Evolutionary conservation across 2,329 filamentous ascomycete species (phyloP), one percentile per base, ranked within the genome.

Genomic region (Fusarium algeriense): DNA sequence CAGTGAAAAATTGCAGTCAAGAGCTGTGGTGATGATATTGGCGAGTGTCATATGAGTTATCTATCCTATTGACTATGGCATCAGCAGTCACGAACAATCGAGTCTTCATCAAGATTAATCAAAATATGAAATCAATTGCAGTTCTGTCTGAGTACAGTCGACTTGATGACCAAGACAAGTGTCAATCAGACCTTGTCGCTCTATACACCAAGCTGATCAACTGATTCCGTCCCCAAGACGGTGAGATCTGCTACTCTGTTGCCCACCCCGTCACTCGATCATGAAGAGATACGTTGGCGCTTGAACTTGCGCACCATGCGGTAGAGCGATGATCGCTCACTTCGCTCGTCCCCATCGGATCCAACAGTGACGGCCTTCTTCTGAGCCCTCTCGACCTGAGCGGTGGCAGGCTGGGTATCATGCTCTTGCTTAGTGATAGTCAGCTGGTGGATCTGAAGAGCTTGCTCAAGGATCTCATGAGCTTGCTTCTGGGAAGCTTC

Each of bases 381-480:
- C 48, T 41, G 58, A 3, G 7, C 23, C 30, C 60, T 50, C 37
- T 43, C 37, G 14, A 23, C 17, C 43, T 23, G 26, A 13, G 53
- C 12, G 17, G 20, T 19, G 9, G 30, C 19, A 1, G 32, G 9
- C 23, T 44, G 45, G 5, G 28, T 26, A 30, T 35, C 50, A 4
- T 14, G 23, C 34, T 44, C 49, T 15, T 35, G n/a, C 28, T 73
- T 61, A 4, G 71, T 26, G 26, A 73, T 62, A n/a, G 74, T 67
- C 37, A 66, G 56, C 34, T 76, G 73, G 37, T 77, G 78, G 65
- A 73, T 28, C 66, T 43, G 40, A 73, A 55, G 12, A 75, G 70
- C 48, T 3, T 73, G 63, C 9, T 61, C 58, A 14, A 78, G 49
- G 19, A 60, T 30, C 50, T 58, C 50, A 12, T 34, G 50, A 26